These are phyloP conservation scores for Phytopythium cucurbitacearum DNA, from an alignment of 352 stramenopile genomes.

Conservation along the genomic window DNA sequence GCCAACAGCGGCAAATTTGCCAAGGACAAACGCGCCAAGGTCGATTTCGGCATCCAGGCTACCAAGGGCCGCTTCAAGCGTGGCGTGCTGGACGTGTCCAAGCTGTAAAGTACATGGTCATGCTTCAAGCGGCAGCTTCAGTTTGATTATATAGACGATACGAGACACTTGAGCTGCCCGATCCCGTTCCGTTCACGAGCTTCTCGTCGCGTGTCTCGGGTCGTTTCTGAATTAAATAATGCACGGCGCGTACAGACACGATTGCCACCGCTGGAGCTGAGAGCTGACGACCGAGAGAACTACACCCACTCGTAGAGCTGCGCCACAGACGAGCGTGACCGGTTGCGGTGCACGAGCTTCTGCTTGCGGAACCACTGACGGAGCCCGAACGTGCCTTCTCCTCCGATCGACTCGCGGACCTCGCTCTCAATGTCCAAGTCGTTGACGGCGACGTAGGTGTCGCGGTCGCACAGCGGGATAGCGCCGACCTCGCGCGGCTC, in stretches of 20 bases:
- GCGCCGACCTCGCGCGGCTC: slow-evolving; percentile 73
- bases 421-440: slow-evolving; percentile 77
- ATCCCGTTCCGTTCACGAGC: too few relatives aligned
- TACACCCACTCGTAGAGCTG: slow-evolving; percentile 75
- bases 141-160: slow-evolving; percentile 3
- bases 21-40: slow-evolving; percentile 55
- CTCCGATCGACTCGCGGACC: slow-evolving; percentile 71
- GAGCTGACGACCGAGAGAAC: not conserved
- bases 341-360: slow-evolving; percentile 75
- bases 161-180: not conserved
- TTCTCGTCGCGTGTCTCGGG: too few relatives aligned
- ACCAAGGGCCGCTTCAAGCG: slow-evolving; percentile 75
- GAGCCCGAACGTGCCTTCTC: slow-evolving; percentile 71
- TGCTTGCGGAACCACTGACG: slow-evolving; percentile 83
- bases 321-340: slow-evolving; percentile 50
- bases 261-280: not conserved
- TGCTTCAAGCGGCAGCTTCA: not conserved
- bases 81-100: slow-evolving; percentile 65
- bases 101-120: slow-evolving; percentile 22
- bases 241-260: not conserved
- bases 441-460: slow-evolving; percentile 37
- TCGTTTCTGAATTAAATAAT: not conserved
- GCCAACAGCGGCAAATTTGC: slow-evolving; percentile 12
- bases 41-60: slow-evolving; percentile 71
- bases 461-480: slow-evolving; percentile 50